Evolutionary conservation across 129 eudicot species (phyloP).

Genomic region (Helianthus tuberosus): DNA sequence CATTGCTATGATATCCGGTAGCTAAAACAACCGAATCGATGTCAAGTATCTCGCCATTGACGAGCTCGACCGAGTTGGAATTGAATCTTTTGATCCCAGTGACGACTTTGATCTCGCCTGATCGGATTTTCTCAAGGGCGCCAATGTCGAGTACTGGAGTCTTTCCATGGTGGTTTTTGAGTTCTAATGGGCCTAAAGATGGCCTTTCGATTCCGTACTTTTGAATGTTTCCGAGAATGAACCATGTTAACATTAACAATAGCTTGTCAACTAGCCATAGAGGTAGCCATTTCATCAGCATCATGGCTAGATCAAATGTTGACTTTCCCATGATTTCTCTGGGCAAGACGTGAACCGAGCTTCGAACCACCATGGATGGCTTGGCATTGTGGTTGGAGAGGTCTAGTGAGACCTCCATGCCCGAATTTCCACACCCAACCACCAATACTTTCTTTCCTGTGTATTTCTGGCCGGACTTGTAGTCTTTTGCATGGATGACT

Average conservation of each 20-base stretch:
- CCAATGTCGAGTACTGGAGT: conserved; percentile 84
- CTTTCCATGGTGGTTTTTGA: conserved; percentile 69
- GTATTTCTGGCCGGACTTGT: conserved; percentile 66
- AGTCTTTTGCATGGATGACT: conserved; percentile 68
- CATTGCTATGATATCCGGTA: conserved; percentile 88
- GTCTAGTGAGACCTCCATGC: conserved; percentile 92
- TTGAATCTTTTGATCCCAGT: conserved; percentile 70
- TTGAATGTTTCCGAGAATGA: conserved; percentile 68
- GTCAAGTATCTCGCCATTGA: conserved; percentile 58
- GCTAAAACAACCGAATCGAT: conserved; percentile 77
- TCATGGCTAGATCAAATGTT: conserved; percentile 61
- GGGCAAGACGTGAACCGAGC: conserved; percentile 87
- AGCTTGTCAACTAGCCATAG: conserved; percentile 69
- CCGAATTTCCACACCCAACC: conserved; percentile 90
- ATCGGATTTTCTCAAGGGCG: conserved; percentile 64
- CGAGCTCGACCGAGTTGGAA: conserved; percentile 52
- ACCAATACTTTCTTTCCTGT: conserved; percentile 67
- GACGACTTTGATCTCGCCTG: conserved; percentile 65
- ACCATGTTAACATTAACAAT: conserved; percentile 52
- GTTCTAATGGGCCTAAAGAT: conserved; percentile 58
- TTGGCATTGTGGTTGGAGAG: conserved; percentile 77
- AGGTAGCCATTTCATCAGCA: conserved; percentile 75
- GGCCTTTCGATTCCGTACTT: conserved; percentile 71
- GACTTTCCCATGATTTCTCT: conserved; percentile 69
- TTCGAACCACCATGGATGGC: conserved; percentile 86